Base-by-base conservation (phyloP, 257 asterid species). In the Solanum sitiens region DNA sequence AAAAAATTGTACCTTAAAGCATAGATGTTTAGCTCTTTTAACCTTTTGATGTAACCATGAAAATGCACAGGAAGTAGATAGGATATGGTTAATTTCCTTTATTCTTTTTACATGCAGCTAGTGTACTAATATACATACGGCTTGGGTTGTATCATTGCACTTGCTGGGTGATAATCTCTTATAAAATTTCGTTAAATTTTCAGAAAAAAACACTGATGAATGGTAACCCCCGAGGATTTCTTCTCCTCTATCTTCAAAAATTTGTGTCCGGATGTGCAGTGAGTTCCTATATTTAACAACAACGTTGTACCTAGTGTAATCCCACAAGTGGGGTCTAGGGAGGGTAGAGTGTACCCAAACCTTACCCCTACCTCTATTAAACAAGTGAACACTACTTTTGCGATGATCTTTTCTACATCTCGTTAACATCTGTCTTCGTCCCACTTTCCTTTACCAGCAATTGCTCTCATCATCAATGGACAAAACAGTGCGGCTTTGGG, bases 401-500 rank as follows among this genome's bases (percentile, higher is more conserved):
- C 32, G 76, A 40, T 45, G 21, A 45, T 86, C 15, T 67, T 42
- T 25, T 30, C 21, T 32, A 25, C 12, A 68, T 68, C 30, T n/a
- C 21, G 12, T 85, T 85, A 65, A 72, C 67, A 18, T 79, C 9
- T 32, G 47, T 68, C 45, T 16, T 85, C 20, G 32, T 71, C 71
- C 86, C 86, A 72, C 86, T 89, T 86, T 14, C 12, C 50, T 50
- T 73, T 73, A 44, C 85, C 67, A 96, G 99, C 93, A 92, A 87
- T 90, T 96, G 92, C 96, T 96, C 83, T 96, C 99, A 80, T 94
- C 99, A 89, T 96, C 99, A 25, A 96, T 96, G 99, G 99, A 96
- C 92, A 95, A 95, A 91, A 95, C 99, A 18, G 99, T 96, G 90
- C 96, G 99, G 77, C 95, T 96, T 35, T 96, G 99, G 98, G 96